Conservation (phyloP, 805 yeast genomes). For the Nakazawaea siamensis region DNA sequence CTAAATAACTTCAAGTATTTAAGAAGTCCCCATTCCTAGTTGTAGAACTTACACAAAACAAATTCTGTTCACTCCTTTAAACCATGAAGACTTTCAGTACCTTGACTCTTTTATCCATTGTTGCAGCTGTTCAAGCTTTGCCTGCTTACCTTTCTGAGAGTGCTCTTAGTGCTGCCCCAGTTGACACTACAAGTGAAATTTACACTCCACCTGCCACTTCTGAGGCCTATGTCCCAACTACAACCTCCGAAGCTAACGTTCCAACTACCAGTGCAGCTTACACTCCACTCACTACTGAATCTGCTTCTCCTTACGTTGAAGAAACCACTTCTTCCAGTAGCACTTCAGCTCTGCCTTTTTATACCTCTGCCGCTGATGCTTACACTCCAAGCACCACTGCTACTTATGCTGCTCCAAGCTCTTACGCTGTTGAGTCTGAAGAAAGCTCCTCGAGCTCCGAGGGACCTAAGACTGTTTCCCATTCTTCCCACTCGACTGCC, state of each 20-base stretch:
- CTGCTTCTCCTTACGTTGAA: not conserved
- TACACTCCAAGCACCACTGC: not conserved
- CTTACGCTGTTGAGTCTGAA: too few relatives aligned
- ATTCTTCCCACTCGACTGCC: too few relatives aligned
- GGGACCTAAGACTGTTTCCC: too few relatives aligned
- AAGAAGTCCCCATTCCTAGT: too few relatives aligned
- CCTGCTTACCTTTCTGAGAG: constrained; percentile 3
- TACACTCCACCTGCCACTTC: not conserved
- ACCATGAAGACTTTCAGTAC: constrained; percentile 2
- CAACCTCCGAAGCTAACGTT: not conserved
- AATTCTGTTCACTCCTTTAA: too few relatives aligned
- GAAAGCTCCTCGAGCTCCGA: too few relatives aligned
- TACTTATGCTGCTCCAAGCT: not conserved
- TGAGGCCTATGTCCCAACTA: not conserved
- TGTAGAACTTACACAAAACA: too few relatives aligned
- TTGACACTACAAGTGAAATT: not conserved
- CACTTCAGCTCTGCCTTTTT: too few relatives aligned
- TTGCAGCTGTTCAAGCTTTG: constrained; percentile 3
- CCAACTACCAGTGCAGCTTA: not conserved
- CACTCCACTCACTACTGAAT: not conserved
- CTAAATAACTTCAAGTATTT: too few relatives aligned
- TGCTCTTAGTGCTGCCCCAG: not conserved
- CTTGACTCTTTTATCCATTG: constrained; percentile 1
- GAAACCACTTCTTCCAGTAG: constrained; percentile 1
- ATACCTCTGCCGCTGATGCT: too few relatives aligned